Percentiles rank a stretch among this genome's conserved stretches.
Evolutionary conservation across 192 early-diverging fungal species (phyloP).

Genomic region (Coemansia sp.): DNA sequence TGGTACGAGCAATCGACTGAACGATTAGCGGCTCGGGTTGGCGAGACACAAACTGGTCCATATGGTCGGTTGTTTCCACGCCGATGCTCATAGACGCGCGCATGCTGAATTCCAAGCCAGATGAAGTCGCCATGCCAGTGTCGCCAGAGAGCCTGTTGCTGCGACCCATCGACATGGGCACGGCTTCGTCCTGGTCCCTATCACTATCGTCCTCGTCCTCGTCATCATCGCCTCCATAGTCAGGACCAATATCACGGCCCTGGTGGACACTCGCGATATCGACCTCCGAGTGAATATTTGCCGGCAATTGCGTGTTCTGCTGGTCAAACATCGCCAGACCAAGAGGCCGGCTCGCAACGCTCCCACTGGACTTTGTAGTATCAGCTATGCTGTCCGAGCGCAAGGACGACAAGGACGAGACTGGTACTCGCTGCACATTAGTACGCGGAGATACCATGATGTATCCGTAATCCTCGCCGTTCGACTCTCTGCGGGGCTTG

Average conservation of each 20-base stretch:
- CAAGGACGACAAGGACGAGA: slow-evolving; percentile 24
- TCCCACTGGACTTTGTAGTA: neutral
- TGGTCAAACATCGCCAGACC: slow-evolving; percentile 14
- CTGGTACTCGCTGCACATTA: slow-evolving; percentile 36
- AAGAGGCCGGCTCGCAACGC: neutral
- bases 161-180: slow-evolving; percentile 5
- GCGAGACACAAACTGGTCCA: slow-evolving; percentile 21
- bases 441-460: slow-evolving; percentile 53
- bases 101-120: slow-evolving; percentile 6
- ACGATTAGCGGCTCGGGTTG: slow-evolving; percentile 66
- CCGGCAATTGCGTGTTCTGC: neutral
- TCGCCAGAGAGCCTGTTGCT: neutral
- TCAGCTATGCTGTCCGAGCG: slow-evolving; percentile 13
- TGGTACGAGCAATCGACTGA: slow-evolving; percentile 69
- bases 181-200: neutral
- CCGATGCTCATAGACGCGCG: slow-evolving; percentile 28
- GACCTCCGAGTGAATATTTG: neutral
- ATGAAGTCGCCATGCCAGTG: neutral
- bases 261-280: neutral
- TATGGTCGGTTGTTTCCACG: slow-evolving; percentile 22
- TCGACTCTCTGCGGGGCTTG: slow-evolving; percentile 20
- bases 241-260: slow-evolving; percentile 23
- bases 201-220: slow-evolving; percentile 3
- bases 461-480: slow-evolving; percentile 51
- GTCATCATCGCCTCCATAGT: neutral